These are phyloP conservation scores for Populus pruinosa DNA, from an alignment of 345 rosid species.

Conservation along the genomic window DNA sequence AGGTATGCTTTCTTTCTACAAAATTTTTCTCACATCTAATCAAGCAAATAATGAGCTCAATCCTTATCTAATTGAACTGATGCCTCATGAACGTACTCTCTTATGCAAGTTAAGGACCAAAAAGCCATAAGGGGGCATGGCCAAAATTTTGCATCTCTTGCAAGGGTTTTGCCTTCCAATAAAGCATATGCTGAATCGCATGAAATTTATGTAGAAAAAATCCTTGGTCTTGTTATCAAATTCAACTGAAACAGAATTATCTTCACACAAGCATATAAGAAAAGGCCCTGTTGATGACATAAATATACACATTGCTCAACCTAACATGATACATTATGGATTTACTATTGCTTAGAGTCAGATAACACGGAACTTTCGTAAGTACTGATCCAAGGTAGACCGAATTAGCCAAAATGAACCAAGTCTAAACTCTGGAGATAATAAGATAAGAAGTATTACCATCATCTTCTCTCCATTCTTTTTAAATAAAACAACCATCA, in stretches of 20 bases:
- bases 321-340: background rate
- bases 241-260: background rate
- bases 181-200: background rate
- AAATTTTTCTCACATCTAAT: background rate
- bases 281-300: background rate
- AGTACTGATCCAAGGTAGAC: background rate
- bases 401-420: background rate
- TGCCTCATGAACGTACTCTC: background rate
- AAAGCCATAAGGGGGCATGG: background rate
- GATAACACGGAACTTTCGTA: background rate
- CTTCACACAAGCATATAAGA: background rate
- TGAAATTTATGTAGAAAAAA: background rate
- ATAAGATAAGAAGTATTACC: background rate
- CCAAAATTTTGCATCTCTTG: background rate
- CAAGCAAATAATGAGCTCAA: background rate
- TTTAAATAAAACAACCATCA: background rate
- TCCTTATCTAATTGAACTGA: background rate
- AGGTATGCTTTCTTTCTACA: background rate
- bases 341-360: background rate
- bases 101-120: background rate
- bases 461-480: background rate
- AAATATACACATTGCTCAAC: background rate
- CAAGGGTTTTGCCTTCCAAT: background rate
- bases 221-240: background rate
- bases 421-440: background rate